phyloP scores from a whole-genome alignment of 108 stramenopile genomes.

The Discostella pseudostelligera region DNA sequence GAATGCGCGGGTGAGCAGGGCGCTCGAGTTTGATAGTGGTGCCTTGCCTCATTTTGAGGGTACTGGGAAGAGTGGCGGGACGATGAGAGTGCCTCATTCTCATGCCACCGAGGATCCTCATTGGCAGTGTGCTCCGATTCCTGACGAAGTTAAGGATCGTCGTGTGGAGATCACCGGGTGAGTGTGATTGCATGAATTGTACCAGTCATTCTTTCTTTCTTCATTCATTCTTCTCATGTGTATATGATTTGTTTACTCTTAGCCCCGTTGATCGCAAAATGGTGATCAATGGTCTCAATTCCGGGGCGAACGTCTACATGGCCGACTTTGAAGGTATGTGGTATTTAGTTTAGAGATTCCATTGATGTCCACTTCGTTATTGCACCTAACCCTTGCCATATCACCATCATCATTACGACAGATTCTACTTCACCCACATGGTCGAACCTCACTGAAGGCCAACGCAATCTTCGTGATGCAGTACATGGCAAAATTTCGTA shows the following conservation, averaged over 20 bases:
- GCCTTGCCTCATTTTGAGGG: conserved; percentile 70
- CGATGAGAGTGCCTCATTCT: conserved; percentile 51
- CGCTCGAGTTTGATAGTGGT: conserved; percentile 77
- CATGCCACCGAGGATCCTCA: conserved; percentile 60
- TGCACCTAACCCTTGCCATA: neutral
- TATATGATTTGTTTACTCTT: neutral
- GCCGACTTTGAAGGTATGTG: conserved; percentile 83
- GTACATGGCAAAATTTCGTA: conserved; percentile 82
- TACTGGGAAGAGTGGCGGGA: conserved; percentile 27
- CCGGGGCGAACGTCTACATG: conserved; percentile 89
- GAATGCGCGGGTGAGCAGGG: conserved; percentile 48
- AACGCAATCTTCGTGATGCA: conserved; percentile 90
- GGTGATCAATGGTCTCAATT: conserved; percentile 95
- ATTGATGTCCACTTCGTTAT: neutral
- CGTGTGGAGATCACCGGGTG: conserved; percentile 94
- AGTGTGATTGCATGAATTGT: conserved; percentile 41
- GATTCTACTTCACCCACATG: conserved; percentile 88
- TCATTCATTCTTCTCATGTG: neutral
- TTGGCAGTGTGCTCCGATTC: conserved; percentile 85
- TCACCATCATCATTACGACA: neutral
- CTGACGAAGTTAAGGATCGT: conserved; percentile 80
- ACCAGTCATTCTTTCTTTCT: neutral
- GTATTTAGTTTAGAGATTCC: neutral
- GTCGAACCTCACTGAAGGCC: conserved; percentile 85
- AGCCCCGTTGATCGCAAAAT: conserved; percentile 76